Conservation (phyloP, 2,329 filamentous ascomycete genomes). For the Epichloe uncinata region DNA sequence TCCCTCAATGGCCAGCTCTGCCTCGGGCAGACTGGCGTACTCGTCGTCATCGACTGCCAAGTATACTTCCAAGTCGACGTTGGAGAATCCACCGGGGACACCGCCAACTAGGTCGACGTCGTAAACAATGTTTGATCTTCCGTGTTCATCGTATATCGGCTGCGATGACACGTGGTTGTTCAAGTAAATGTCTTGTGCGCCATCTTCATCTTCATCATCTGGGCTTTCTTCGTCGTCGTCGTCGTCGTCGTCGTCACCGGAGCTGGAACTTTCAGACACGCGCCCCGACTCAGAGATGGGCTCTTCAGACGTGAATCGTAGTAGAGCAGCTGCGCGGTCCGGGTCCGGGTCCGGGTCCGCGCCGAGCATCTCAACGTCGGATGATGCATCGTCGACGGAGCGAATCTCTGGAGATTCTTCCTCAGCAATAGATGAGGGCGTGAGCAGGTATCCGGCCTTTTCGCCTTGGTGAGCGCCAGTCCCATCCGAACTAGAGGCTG, state of each 20-base stretch:
- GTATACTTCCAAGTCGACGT: constrained; percentile 19
- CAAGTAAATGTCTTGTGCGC: constrained; percentile 7
- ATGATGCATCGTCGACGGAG: not conserved
- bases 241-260: not conserved
- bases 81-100: not conserved
- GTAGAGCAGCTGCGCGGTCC: not conserved
- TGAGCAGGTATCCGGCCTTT: too few species aligned
- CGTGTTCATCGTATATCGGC: constrained; percentile 10
- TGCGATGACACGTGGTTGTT: constrained; percentile 11
- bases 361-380: not conserved
- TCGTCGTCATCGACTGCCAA: constrained; percentile 14
- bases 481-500: not conserved
- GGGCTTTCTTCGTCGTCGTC: not conserved
- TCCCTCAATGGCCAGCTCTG: constrained; percentile 18
- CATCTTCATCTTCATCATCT: constrained; percentile 1
- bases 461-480: not conserved
- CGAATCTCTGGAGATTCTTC: not conserved
- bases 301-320: too few species aligned
- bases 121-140: constrained; percentile 15
- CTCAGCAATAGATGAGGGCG: not conserved
- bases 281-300: not conserved
- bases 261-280: not conserved
- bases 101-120: constrained; percentile 13
- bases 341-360: not conserved
- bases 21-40: constrained; percentile 13